A percentile compares a stretch with the other conserved stretches of the same genome.
These are phyloP conservation scores for Phytophthora quininea DNA, from an alignment of 352 stramenopile species.

Conservation along the genomic window DNA sequence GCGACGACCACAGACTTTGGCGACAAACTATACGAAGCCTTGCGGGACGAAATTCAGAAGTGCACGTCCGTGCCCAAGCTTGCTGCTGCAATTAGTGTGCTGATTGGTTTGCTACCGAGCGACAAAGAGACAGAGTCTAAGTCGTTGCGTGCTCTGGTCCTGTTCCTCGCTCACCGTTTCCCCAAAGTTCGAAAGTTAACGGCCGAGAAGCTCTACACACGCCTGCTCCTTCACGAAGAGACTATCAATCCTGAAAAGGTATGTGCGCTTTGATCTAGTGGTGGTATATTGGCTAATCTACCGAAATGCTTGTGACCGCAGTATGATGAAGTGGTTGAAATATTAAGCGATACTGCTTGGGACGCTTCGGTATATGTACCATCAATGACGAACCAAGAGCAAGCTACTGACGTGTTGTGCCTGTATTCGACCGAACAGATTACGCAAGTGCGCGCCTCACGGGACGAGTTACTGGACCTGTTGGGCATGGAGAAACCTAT, in stretches of 20 bases:
- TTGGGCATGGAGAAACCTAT: slow-evolving; percentile 64
- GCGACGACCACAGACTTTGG: slow-evolving; percentile 54
- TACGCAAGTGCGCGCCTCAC: slow-evolving; percentile 47
- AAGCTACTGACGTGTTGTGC: slow-evolving; percentile 5
- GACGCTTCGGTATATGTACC: slow-evolving; percentile 61
- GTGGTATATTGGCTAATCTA: not conserved
- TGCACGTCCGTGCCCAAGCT: slow-evolving; percentile 71
- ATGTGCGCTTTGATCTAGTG: not conserved
- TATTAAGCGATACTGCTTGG: slow-evolving; percentile 83
- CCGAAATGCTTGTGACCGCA: slow-evolving; percentile 18
- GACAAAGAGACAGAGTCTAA: slow-evolving; percentile 59
- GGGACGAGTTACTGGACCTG: slow-evolving; percentile 69
- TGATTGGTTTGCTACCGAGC: slow-evolving; percentile 76
- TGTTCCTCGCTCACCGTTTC: slow-evolving; percentile 87
- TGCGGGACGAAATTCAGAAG: slow-evolving; percentile 77
- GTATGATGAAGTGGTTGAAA: slow-evolving; percentile 77
- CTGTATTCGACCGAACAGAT: slow-evolving; percentile 40
- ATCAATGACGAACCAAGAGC: not conserved
- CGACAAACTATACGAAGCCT: slow-evolving; percentile 55
- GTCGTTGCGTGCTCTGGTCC: slow-evolving; percentile 65
- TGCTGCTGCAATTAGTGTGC: slow-evolving; percentile 64
- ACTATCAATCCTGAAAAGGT: slow-evolving; percentile 73
- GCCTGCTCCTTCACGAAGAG: slow-evolving; percentile 77
- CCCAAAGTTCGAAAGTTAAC: slow-evolving; percentile 85
- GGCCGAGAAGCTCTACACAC: slow-evolving; percentile 85